Percentiles rank a stretch among this genome's conserved stretches.
phyloP scores from a whole-genome alignment of 768 basidiomycete genomes.

The Panaeolus cyanescens region DNA sequence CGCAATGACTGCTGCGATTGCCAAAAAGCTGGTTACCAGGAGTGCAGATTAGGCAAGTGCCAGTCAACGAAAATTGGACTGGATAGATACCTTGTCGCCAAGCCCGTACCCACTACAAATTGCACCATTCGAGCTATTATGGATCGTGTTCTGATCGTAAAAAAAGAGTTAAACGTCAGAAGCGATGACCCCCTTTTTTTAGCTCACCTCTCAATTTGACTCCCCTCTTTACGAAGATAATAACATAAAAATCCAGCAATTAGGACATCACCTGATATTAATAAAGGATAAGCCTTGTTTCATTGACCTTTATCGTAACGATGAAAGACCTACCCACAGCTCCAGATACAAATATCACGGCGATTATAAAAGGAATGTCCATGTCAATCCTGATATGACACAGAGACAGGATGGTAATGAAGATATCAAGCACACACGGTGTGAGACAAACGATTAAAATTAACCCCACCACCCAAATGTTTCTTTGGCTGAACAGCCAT shows the following conservation, averaged over 20 bases:
- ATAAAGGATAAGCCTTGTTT: not conserved
- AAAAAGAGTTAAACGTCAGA: not conserved
- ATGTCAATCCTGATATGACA: not conserved
- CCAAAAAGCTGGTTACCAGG: not conserved
- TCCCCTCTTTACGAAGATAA: conserved; percentile 7
- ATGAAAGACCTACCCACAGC: conserved; percentile 1
- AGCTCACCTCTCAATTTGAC: conserved; percentile 9
- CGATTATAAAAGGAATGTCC: conserved; percentile 2
- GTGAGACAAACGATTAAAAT: conserved; percentile 7
- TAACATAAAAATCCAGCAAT: conserved; percentile 9
- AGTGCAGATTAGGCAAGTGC: not conserved
- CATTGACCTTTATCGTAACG: too few relatives aligned
- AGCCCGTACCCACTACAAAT: not conserved
- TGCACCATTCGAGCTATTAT: not conserved
- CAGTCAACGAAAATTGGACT: not conserved
- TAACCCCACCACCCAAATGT: conserved; percentile 6
- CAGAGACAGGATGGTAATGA: conserved; percentile 1
- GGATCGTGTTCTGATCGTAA: not conserved
- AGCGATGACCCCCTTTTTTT: not conserved
- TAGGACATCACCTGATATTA: conserved; percentile 9
- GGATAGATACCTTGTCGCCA: not conserved
- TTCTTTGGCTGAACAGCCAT: conserved; percentile 11
- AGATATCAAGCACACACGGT: conserved; percentile 7
- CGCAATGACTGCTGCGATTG: not conserved
- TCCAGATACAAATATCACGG: conserved; percentile 7